A percentile compares a stretch with the other conserved stretches of the same genome.
Conservation (phyloP, 2,329 filamentous ascomycete species). For the Hypoxylon sp. region DNA sequence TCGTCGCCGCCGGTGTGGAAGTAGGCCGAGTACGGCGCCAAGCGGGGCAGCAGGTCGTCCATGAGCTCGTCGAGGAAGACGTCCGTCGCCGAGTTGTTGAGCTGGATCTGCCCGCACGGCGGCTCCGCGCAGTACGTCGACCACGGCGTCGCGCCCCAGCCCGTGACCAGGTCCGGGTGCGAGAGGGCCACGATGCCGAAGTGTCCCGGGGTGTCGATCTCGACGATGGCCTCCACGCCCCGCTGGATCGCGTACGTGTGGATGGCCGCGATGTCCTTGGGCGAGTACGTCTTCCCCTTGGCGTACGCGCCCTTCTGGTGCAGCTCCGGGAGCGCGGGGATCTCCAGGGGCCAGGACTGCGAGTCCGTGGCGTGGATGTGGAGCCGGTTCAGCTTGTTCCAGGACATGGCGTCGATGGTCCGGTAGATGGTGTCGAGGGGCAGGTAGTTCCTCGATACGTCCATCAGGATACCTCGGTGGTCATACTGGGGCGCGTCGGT, state of each 20-base stretch:
- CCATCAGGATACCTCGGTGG: constrained; percentile 84
- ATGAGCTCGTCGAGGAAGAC: constrained; percentile 79
- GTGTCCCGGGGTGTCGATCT: constrained; percentile 86
- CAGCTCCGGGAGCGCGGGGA: constrained; percentile 79
- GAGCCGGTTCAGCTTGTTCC: constrained; percentile 85
- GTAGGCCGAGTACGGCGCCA: constrained; percentile 75
- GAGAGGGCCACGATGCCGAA: constrained; percentile 74
- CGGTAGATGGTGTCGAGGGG: constrained; percentile 74
- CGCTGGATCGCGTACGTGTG: constrained; percentile 77
- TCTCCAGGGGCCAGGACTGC: constrained; percentile 87
- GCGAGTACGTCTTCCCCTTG: constrained; percentile 73
- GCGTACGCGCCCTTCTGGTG: constrained; percentile 79
- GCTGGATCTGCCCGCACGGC: constrained; percentile 77
- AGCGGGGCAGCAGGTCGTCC: constrained; percentile 79
- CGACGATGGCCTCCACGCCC: constrained; percentile 78
- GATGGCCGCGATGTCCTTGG: constrained; percentile 71
- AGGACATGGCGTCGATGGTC: constrained; percentile 80
- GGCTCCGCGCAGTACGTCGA: constrained; percentile 70
- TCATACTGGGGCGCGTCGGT: constrained; percentile 78
- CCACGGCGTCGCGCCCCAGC: constrained; percentile 69
- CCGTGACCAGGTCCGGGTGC: constrained; percentile 78
- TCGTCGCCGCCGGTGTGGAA: constrained; percentile 93
- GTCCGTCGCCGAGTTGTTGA: constrained; percentile 78
- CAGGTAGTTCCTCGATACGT: constrained; percentile 80
- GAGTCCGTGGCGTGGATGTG: constrained; percentile 86